Conservation (phyloP, 2,329 filamentous ascomycete genomes). For the Penicillium sp. region DNA sequence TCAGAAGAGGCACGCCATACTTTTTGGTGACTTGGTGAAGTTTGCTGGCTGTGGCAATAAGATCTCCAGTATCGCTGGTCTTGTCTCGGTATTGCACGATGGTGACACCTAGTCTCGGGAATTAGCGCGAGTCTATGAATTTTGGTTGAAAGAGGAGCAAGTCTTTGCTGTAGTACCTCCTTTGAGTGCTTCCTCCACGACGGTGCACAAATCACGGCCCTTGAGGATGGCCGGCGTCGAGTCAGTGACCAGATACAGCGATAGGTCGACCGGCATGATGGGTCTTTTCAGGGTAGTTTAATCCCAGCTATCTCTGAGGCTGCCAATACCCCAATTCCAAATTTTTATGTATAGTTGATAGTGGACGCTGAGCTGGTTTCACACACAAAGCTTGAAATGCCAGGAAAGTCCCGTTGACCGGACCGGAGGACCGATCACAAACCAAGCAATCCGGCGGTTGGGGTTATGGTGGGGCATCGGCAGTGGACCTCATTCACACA, state of each 20-base stretch:
- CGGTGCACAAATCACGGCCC: conserved; percentile 65
- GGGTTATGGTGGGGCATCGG: conserved; percentile 18
- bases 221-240: conserved; percentile 84
- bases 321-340: too few relatives aligned
- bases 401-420: background rate
- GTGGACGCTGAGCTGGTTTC: background rate
- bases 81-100: conserved; percentile 93
- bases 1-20: conserved; percentile 75
- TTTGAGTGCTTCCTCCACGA: conserved; percentile 74
- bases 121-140: background rate
- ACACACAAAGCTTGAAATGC: background rate
- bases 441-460: conserved; percentile 17
- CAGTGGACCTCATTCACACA: conserved; percentile 21
- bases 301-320: background rate
- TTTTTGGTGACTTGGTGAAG: conserved; percentile 71
- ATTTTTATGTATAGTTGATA: background rate
- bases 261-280: conserved; percentile 66
- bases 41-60: conserved; percentile 69
- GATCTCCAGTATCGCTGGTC: conserved; percentile 68
- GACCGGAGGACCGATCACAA: conserved; percentile 8
- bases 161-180: conserved; percentile 57
- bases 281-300: too few relatives aligned
- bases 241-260: conserved; percentile 89
- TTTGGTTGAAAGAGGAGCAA: background rate
- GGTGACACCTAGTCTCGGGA: conserved; percentile 59